Percentiles rank a stretch among this genome's conserved stretches.
Conservation (phyloP, 495 filamentous ascomycete genomes). For the Amorphotheca resinae region DNA sequence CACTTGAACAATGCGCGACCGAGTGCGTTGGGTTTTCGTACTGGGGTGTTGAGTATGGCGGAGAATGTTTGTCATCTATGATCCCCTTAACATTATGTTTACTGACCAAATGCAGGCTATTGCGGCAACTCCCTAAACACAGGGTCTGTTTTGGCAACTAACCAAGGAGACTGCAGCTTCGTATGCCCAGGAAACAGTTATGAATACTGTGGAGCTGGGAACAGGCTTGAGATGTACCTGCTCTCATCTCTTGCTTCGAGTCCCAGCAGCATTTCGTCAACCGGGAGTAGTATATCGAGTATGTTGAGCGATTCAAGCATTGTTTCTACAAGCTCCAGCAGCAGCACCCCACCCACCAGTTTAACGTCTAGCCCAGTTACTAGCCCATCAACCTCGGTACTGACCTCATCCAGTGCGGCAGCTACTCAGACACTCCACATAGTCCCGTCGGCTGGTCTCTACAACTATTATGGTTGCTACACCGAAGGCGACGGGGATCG, state of each 20-base stretch:
- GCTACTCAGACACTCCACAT: conserved; percentile 14
- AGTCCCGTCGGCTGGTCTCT: conserved; percentile 27
- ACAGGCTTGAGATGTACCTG: conserved; percentile 21
- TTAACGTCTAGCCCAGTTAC: conserved; percentile 4
- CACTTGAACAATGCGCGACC: conserved; percentile 33
- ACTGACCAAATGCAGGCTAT: conserved; percentile 28
- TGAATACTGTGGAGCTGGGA: conserved; percentile 30
- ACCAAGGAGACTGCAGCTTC: conserved; percentile 37
- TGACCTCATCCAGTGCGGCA: conserved; percentile 2
- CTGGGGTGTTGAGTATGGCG: conserved; percentile 38
- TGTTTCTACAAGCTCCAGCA: conserved; percentile 1
- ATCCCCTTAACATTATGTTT: conserved; percentile 7
- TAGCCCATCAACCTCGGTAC: conserved; percentile 3
- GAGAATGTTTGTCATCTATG: conserved; percentile 30
- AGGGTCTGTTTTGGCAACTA: conserved; percentile 26
- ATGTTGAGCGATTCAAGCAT: not conserved
- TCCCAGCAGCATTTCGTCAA: conserved; percentile 3
- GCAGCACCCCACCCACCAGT: conserved; percentile 5
- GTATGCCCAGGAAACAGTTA: conserved; percentile 32
- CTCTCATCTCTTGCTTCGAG: conserved; percentile 2
- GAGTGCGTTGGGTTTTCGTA: conserved; percentile 30
- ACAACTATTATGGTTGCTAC: conserved; percentile 32
- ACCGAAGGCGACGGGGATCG: conserved; percentile 28
- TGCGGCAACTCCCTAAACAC: conserved; percentile 34
- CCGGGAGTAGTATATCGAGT: not conserved